Base-by-base conservation (phyloP, 371 early-diverging fungal genomes). In the Mucor mucedo region DNA sequence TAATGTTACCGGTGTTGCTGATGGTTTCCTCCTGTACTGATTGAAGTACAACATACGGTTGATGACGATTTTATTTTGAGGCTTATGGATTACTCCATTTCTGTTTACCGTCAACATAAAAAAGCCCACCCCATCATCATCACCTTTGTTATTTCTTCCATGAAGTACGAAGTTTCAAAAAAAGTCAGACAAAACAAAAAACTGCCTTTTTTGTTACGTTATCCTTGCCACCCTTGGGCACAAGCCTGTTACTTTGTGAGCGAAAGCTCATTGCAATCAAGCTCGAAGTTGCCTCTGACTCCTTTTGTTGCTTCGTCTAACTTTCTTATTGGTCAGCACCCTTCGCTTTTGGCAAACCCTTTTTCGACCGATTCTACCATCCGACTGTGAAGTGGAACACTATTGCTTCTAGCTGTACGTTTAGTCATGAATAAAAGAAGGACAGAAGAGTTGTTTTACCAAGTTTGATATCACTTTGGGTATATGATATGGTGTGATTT, bases 11-110 rank as follows among this genome's bases (percentile, higher is more conserved):
- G n/a, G n/a, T n/a, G n/a, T n/a, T n/a, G n/a, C n/a, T 35, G 48
- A 57, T 47, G 38, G 28, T 50, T 65, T 1, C 66, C 55, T 33
- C 60, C 55, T 47, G 29, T 65, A 21, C 14, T 65, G 28, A 55
- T 60, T 21, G 60, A 65, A 42, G 50, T 55, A 14, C 66, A 65
- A 38, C 66, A 65, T 55, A 65, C 55, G n/a, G 52, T 53, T 54
- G 52, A 33, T 11, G 4, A 13, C 10, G 64, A 57, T 2, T 63
- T 57, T 28, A 52, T 52, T 38, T 49, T 41, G 52, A 41, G 64
- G n/a, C 57, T 56, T 35, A 30, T 63, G 14, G 13, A 11, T 40
- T 57, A 57, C 32, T 56, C 57, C 6, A 33, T 63, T 13, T 63
- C 38, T n/a, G 53, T 52, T 39, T 14, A 42, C 27, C 58, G 32